Conservation (phyloP, 306 rosid genomes). For the Citrullus mucosospermus region DNA sequence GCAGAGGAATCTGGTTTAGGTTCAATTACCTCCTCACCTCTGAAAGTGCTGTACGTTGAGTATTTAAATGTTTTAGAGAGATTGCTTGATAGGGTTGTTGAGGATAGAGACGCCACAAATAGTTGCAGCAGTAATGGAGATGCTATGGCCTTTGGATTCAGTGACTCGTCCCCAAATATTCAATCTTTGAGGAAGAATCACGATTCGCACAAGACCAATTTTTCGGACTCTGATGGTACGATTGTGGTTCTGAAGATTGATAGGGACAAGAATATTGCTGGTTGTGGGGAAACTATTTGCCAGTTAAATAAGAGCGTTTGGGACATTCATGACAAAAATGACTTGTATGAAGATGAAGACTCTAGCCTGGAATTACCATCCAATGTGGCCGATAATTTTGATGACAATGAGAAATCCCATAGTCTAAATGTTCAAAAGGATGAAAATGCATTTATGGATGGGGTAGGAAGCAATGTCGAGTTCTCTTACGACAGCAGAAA, state of each 20-base stretch:
- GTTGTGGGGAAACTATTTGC: background rate
- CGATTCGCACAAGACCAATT: slow-evolving; percentile 3
- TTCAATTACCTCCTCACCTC: slow-evolving; percentile 20
- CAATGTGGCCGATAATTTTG: background rate
- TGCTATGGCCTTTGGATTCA: slow-evolving; percentile 20
- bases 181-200: slow-evolving; percentile 14
- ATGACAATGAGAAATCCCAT: background rate
- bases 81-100: slow-evolving; percentile 22
- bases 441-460: slow-evolving; percentile 9
- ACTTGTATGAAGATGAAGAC: background rate
- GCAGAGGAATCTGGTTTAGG: slow-evolving; percentile 52
- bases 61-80: slow-evolving; percentile 41
- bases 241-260: background rate
- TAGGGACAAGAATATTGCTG: slow-evolving; percentile 7
- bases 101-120: slow-evolving; percentile 22
- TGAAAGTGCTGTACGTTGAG: slow-evolving; percentile 41
- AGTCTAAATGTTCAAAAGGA: background rate
- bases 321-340: background rate
- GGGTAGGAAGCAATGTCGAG: slow-evolving; percentile 12
- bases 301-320: background rate
- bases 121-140: slow-evolving; percentile 24
- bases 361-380: slow-evolving; percentile 13
- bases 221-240: slow-evolving; percentile 18
- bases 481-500: slow-evolving; percentile 14
- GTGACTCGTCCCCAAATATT: slow-evolving; percentile 14